These are phyloP conservation scores for Suillus americanus DNA, from an alignment of 768 basidiomycete species.

Conservation along the genomic window DNA sequence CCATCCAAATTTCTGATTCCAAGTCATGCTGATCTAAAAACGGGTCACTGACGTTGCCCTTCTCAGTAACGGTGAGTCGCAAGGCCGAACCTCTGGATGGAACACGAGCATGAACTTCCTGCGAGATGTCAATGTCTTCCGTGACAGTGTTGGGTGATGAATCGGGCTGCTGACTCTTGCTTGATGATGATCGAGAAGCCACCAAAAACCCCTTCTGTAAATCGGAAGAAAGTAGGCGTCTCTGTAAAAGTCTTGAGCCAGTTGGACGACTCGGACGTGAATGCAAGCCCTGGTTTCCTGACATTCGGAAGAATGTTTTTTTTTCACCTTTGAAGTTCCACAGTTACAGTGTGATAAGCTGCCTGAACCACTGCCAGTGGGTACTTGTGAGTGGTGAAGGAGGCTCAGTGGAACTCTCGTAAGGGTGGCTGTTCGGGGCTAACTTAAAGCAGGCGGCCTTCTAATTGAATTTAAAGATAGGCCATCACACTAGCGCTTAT, in stretches of 20 bases:
- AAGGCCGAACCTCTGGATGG: slow-evolving; percentile 4
- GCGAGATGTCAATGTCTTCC: background rate
- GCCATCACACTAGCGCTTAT: background rate
- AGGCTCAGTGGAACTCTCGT: background rate
- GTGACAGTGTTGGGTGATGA: background rate
- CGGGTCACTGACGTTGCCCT: background rate
- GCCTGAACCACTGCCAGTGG: background rate
- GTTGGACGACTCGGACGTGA: background rate
- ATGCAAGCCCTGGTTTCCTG: background rate
- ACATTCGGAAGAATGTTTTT: background rate
- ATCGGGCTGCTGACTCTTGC: background rate
- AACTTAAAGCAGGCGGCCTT: background rate
- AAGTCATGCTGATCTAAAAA: background rate
- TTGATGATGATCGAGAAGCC: slow-evolving; percentile 18
- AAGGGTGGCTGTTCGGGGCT: background rate
- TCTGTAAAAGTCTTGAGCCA: slow-evolving; percentile 1
- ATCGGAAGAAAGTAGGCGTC: background rate
- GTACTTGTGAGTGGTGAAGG: background rate
- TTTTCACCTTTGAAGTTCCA: background rate
- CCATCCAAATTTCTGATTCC: slow-evolving; percentile 7
- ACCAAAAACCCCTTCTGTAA: slow-evolving; percentile 14
- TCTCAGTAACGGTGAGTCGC: background rate
- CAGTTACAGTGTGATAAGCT: background rate
- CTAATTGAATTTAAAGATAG: background rate
- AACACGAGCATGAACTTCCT: slow-evolving; percentile 2